Percentiles rank a stretch among this genome's conserved stretches.
phyloP scores from a whole-genome alignment of 1,284 basidiomycete species.

The Sporisorium exsertum region DNA sequence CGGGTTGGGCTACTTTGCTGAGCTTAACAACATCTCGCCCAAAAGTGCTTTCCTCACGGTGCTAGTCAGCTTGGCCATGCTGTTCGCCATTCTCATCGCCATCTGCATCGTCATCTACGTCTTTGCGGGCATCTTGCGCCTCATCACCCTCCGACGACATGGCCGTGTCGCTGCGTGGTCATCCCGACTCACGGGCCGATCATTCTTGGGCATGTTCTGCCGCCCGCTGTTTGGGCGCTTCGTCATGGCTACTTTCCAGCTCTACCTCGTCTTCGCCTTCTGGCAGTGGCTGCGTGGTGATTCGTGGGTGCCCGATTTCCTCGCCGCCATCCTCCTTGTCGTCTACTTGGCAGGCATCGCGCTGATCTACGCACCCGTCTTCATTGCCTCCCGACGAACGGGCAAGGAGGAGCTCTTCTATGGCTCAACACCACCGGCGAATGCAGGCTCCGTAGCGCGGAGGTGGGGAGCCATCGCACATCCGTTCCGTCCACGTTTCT shows the following conservation, averaged over 20 bases:
- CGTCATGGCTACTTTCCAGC: conserved; percentile 38
- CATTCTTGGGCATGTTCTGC: conserved; percentile 47
- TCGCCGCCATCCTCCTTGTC: conserved; percentile 55
- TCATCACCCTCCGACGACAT: conserved; percentile 13
- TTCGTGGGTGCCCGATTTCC: conserved; percentile 63
- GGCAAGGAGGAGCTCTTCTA: conserved; percentile 54
- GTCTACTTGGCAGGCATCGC: conserved; percentile 43
- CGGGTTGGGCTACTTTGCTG: conserved; percentile 58
- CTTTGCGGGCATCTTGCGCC: conserved; percentile 39
- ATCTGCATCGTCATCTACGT: conserved; percentile 38
- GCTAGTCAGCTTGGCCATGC: conserved; percentile 58
- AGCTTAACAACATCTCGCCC: conserved; percentile 60
- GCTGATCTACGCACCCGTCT: conserved; percentile 53
- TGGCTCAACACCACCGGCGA: conserved; percentile 44
- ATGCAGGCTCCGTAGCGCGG: conserved; percentile 25
- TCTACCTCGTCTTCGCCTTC: conserved; percentile 61
- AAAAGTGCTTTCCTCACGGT: conserved; percentile 63
- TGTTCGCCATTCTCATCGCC: conserved; percentile 51
- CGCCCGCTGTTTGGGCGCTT: conserved; percentile 38
- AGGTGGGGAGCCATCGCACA: conserved; percentile 60
- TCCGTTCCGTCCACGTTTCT: conserved; percentile 58
- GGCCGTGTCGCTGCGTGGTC: conserved; percentile 37
- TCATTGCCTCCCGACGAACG: conserved; percentile 35
- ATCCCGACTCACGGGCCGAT: conserved; percentile 16
- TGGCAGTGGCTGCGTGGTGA: conserved; percentile 64